Conservation (phyloP, 768 basidiomycete genomes). For the Butyriboletus loyo region DNA sequence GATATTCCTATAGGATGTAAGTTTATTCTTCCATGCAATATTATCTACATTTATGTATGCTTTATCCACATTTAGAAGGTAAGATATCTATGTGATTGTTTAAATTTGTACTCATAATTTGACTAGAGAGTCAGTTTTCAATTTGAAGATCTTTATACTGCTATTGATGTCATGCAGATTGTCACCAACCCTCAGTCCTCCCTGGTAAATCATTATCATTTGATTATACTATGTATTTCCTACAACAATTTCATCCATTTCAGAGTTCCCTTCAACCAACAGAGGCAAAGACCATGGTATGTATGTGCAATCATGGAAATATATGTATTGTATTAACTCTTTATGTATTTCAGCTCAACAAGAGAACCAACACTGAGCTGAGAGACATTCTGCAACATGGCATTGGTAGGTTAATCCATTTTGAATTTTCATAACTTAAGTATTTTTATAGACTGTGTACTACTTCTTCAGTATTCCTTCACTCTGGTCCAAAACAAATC, state of each 20-base stretch:
- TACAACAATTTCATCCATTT: neutral
- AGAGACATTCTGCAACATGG: neutral
- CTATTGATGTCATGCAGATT: neutral
- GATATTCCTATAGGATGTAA: no score
- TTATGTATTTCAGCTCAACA: neutral
- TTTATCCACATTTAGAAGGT: neutral
- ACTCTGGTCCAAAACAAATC: neutral
- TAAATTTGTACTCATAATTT: neutral
- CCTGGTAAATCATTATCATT: neutral
- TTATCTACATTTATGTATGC: neutral
- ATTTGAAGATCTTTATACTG: neutral
- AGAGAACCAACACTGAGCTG: neutral
- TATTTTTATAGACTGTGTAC: neutral
- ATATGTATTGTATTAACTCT: neutral
- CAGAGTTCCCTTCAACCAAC: neutral
- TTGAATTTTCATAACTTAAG: neutral
- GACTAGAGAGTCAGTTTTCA: neutral
- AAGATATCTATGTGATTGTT: neutral
- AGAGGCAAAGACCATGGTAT: neutral
- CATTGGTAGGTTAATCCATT: neutral
- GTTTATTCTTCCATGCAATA: no score
- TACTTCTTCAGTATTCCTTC: neutral
- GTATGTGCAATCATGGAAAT: neutral
- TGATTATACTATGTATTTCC: neutral
- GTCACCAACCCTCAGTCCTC: neutral